Conservation (phyloP, 2,329 filamentous ascomycete genomes). For the Lasiodiplodia gonubiensis region DNA sequence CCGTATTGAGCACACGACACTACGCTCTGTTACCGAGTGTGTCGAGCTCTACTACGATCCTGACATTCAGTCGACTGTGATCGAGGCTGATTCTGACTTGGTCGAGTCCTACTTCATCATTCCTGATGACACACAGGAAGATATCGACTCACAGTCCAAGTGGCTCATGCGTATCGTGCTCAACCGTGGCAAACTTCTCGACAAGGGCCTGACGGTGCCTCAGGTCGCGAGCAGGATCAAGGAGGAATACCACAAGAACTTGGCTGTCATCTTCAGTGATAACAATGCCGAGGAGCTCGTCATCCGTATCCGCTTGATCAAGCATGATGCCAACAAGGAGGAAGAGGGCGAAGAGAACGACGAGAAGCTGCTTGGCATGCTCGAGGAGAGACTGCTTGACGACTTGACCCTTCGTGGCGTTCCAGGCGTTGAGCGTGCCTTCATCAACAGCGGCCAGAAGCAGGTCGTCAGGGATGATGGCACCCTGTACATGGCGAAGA, state of each 20-base stretch:
- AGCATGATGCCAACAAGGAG: slow-evolving; percentile 62
- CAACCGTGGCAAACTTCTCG: slow-evolving; percentile 90
- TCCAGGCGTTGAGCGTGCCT: slow-evolving; percentile 84
- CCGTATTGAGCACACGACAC: slow-evolving; percentile 89
- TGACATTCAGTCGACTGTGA: slow-evolving; percentile 81
- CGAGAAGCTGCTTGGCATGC: slow-evolving; percentile 78
- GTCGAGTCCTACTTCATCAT: slow-evolving; percentile 97
- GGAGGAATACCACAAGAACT: slow-evolving; percentile 80
- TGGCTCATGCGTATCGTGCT: slow-evolving; percentile 95
- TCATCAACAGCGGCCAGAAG: slow-evolving; percentile 67
- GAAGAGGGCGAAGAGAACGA: slow-evolving; percentile 79
- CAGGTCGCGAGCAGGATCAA: slow-evolving; percentile 91
- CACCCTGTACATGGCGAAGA: slow-evolving; percentile 65
- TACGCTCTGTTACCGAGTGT: slow-evolving; percentile 86
- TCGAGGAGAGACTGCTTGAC: slow-evolving; percentile 90
- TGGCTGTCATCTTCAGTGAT: slow-evolving; percentile 95
- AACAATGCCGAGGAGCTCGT: slow-evolving; percentile 97
- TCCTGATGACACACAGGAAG: slow-evolving; percentile 76
- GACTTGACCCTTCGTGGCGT: slow-evolving; percentile 91
- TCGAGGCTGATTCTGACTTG: slow-evolving; percentile 88
- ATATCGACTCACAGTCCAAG: slow-evolving; percentile 73
- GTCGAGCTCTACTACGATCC: slow-evolving; percentile 99
- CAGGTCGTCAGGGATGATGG: slow-evolving; percentile 71
- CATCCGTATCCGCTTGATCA: slow-evolving; percentile 85
- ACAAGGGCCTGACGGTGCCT: slow-evolving; percentile 89